Evolutionary conservation across 768 basidiomycete species (phyloP).

Genomic region (Rhizopogon rudus): DNA sequence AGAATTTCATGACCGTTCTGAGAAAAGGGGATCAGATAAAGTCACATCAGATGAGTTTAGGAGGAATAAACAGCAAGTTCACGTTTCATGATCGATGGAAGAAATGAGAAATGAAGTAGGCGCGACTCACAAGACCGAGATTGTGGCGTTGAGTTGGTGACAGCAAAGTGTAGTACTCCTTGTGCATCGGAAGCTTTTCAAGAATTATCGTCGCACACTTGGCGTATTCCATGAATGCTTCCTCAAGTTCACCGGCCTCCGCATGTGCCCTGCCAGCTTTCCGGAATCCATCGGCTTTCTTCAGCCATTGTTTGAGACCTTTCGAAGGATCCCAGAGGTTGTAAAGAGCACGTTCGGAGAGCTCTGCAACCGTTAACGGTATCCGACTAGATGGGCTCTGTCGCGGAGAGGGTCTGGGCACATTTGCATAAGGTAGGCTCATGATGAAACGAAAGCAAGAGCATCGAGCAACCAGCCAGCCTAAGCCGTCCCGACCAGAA

Average conservation of each 20-base stretch:
- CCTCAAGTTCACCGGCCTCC: slow-evolving; percentile 54
- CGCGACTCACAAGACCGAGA: slow-evolving; percentile 57
- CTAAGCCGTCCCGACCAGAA: slow-evolving; percentile 1
- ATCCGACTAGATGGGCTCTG: slow-evolving; percentile 21
- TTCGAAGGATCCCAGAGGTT: slow-evolving; percentile 52
- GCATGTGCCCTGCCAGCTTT: slow-evolving; percentile 45
- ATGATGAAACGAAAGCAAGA: slow-evolving; percentile 9
- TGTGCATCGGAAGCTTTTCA: slow-evolving; percentile 72
- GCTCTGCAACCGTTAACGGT: slow-evolving; percentile 60
- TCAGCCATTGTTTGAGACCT: slow-evolving; percentile 63
- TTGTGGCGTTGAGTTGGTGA: slow-evolving; percentile 57
- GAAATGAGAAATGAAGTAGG: neutral
- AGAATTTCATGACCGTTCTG: slow-evolving; percentile 78
- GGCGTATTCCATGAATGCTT: slow-evolving; percentile 68
- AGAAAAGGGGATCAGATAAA: slow-evolving; percentile 14
- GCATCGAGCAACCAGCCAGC: neutral
- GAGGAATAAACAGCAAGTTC: neutral
- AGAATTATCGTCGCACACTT: slow-evolving; percentile 73
- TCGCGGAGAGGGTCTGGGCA: slow-evolving; percentile 2
- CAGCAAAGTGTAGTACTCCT: slow-evolving; percentile 55
- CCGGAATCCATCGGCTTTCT: slow-evolving; percentile 58
- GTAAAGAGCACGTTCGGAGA: slow-evolving; percentile 56
- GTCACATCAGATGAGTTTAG: slow-evolving; percentile 1
- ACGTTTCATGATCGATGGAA: slow-evolving; percentile 5
- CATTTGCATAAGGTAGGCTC: slow-evolving; percentile 6